Conservation (phyloP, 441 rosid species). For the Adansonia grandidieri region DNA sequence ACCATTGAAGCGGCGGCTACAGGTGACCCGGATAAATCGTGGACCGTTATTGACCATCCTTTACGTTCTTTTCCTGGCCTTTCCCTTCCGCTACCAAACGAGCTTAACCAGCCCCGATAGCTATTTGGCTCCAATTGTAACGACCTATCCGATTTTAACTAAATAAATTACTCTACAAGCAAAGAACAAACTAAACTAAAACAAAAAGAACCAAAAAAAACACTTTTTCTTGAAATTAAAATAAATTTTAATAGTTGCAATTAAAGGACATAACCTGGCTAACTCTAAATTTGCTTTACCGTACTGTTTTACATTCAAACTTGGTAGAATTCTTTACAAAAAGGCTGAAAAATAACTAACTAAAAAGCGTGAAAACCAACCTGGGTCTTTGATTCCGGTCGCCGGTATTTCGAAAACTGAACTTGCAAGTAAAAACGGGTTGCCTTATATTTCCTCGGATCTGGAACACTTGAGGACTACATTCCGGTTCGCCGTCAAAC, state of each 20-base stretch:
- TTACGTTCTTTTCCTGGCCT: conserved; percentile 72
- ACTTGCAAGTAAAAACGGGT: conserved; percentile 91
- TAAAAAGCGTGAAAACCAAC: conserved; percentile 37
- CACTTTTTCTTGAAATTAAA: neutral
- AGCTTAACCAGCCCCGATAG: conserved; percentile 67
- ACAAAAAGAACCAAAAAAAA: neutral
- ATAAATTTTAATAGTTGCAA: neutral
- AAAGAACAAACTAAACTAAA: neutral
- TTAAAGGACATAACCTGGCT: neutral
- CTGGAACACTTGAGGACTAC: conserved; percentile 92
- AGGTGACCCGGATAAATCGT: conserved; percentile 87
- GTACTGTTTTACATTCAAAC: conserved; percentile 27
- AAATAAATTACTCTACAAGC: conserved; percentile 7
- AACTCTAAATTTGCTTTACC: conserved; percentile 15
- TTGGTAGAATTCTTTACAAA: neutral
- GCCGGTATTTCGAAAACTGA: conserved; percentile 66
- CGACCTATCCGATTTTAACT: conserved; percentile 48
- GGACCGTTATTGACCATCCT: conserved; percentile 91
- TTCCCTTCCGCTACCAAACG: conserved; percentile 82
- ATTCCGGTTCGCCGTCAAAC: conserved; percentile 94
- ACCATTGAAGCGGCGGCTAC: conserved; percentile 86
- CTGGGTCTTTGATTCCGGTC: conserved; percentile 71
- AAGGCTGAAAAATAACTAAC: neutral
- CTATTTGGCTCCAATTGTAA: conserved; percentile 53
- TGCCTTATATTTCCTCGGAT: conserved; percentile 78